Evolutionary conservation across 1,284 basidiomycete species (phyloP), one percentile per base, ranked within the genome.

Genomic region (Testicularia cyperi): DNA sequence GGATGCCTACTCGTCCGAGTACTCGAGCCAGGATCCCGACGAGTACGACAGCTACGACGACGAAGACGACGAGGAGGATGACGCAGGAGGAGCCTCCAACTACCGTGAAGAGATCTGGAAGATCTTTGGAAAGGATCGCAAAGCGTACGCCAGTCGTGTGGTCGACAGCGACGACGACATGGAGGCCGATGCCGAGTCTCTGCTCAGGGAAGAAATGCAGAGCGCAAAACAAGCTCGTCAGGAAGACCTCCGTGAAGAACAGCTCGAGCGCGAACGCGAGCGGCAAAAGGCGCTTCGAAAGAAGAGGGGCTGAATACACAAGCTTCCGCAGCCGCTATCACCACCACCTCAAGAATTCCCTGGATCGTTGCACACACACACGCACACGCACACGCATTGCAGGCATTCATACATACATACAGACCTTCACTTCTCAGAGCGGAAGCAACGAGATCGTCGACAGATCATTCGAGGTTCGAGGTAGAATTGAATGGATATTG

Each of bases 111-210:
- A 73, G 43, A 73, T 75, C 38, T 75, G 72, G 72, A 47, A 51
- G 19, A 39, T 72, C 16, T 68, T 75, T 36, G 70, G 70, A 36
- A 58, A 65, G 28, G 55, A 73, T 21, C 63, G 69, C 25, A 52
- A 54, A 15, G 44, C 55, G 43, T 72, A 72, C 35, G 53, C 61
- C 2, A 56, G 58, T 30, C 44, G 62, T 10, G 43, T 65, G 27
- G 55, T 65, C 25, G 65, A 70, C 26, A 68, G 66, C 55, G 68
- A 72, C 39, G 70, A 72, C 38, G 72, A 75, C 18, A 75, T 75
- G 72, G 72, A 75, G 33, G 72, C 72, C 4, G 71, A 68, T 18
- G 66, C 70, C 7, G 53, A 42, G 0, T 63, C 57, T 19, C 67
- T 75, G 32, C 35, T 64, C 16, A 45, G 53, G 28, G 72, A 75